phyloP scores from a whole-genome alignment of 345 rosid species.

The Eucalyptus camaldulensis region DNA sequence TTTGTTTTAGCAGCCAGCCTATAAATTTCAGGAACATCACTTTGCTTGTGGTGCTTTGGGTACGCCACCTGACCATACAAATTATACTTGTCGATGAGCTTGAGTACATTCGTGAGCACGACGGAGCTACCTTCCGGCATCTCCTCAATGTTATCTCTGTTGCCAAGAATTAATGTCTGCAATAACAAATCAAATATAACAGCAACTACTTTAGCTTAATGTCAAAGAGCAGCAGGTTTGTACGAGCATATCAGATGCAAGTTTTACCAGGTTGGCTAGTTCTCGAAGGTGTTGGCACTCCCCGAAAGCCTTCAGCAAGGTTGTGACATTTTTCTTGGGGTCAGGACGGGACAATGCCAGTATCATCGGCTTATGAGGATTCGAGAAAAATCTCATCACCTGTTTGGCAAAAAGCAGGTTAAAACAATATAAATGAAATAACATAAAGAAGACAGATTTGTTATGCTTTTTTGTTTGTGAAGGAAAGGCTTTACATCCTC shows the following conservation, averaged over 20 bases:
- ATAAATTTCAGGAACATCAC: constrained; percentile 60
- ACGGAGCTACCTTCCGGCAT: constrained; percentile 41
- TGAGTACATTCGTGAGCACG: constrained; percentile 48
- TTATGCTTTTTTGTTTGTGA: background rate
- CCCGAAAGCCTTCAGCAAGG: constrained; percentile 87
- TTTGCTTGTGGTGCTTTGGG: constrained; percentile 71
- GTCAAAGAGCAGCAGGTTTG: background rate
- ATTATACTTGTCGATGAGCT: constrained; percentile 57
- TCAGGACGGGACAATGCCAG: constrained; percentile 91
- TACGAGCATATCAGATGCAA: background rate
- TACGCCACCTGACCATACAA: constrained; percentile 63
- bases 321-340: constrained; percentile 83
- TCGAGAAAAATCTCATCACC: constrained; percentile 84
- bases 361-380: constrained; percentile 88
- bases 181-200: background rate
- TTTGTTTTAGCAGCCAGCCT: constrained; percentile 66
- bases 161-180: constrained; percentile 56
- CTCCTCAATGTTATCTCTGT: constrained; percentile 62
- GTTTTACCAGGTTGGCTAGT: constrained; percentile 78
- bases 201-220: background rate
- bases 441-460: background rate
- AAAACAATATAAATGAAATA: background rate
- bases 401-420: constrained; percentile 3
- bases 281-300: constrained; percentile 76
- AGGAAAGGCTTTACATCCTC: background rate